Conservation (phyloP, 2,329 filamentous ascomycete species). For the Myriosclerotinia duriaeana region DNA sequence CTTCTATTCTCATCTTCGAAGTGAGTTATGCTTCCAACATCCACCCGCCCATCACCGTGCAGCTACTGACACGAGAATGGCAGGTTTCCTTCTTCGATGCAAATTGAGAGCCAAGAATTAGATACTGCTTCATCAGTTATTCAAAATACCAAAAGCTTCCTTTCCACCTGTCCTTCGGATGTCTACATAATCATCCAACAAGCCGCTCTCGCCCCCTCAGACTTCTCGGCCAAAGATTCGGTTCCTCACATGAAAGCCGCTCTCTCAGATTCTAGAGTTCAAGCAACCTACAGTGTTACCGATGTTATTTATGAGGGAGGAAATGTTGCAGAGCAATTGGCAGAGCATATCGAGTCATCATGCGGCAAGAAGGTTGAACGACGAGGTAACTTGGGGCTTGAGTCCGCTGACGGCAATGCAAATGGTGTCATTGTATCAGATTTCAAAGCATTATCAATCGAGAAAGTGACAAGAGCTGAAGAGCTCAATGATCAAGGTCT, state of each 20-base stretch:
- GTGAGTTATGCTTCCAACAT: slow-evolving; percentile 29
- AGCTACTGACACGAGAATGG: slow-evolving; percentile 17
- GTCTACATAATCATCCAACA: slow-evolving; percentile 78
- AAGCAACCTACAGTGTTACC: slow-evolving; percentile 45
- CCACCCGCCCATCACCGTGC: not conserved
- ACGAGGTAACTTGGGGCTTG: slow-evolving; percentile 39
- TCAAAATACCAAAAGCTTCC: slow-evolving; percentile 43
- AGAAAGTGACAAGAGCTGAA: slow-evolving; percentile 43
- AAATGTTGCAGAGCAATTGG: slow-evolving; percentile 45
- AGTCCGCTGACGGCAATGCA: slow-evolving; percentile 45
- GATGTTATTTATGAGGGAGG: slow-evolving; percentile 54
- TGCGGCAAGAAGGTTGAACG: slow-evolving; percentile 43
- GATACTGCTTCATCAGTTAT: slow-evolving; percentile 33
- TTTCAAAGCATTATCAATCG: not conserved
- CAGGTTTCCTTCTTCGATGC: slow-evolving; percentile 30
- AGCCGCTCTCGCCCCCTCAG: slow-evolving; percentile 67
- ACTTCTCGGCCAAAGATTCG: slow-evolving; percentile 57
- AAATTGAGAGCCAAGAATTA: slow-evolving; percentile 28
- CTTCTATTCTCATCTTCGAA: slow-evolving; percentile 72
- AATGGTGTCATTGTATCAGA: slow-evolving; percentile 1
- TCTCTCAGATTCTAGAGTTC: slow-evolving; percentile 27
- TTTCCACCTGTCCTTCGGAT: slow-evolving; percentile 69
- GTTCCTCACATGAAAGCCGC: slow-evolving; percentile 50
- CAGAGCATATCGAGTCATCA: slow-evolving; percentile 47
- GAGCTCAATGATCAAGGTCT: slow-evolving; percentile 51